These are phyloP conservation scores for Ensete glaucum DNA, from an alignment of 176 grass and related monocot genomes.

Conservation along the genomic window DNA sequence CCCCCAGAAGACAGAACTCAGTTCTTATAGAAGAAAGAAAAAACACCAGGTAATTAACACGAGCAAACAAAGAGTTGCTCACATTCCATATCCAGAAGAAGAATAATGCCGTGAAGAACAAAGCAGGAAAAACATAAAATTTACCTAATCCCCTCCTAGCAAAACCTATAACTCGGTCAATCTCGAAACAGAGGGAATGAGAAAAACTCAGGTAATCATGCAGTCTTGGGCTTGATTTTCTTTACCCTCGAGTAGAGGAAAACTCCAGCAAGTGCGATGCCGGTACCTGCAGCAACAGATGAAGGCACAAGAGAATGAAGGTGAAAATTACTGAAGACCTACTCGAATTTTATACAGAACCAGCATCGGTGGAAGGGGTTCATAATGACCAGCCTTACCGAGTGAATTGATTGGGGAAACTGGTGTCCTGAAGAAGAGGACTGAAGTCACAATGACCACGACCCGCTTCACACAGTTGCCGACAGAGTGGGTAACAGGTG, in stretches of 20 bases:
- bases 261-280: slow-evolving; percentile 70
- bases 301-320: background rate
- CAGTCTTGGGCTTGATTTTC: slow-evolving; percentile 69
- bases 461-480: slow-evolving; percentile 83
- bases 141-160: background rate
- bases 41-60: background rate
- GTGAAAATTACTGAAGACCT: no score
- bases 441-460: slow-evolving; percentile 70
- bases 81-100: background rate
- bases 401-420: slow-evolving; percentile 84
- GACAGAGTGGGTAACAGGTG: slow-evolving; percentile 72
- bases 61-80: background rate
- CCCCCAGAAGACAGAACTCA: background rate
- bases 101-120: background rate
- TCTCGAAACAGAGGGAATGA: no score
- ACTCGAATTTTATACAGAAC: background rate
- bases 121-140: background rate
- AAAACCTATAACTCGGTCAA: no score
- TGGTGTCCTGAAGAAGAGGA: slow-evolving; percentile 84
- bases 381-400: slow-evolving; percentile 28
- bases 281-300: slow-evolving; percentile 44
- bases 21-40: background rate
- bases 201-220: slow-evolving; percentile 18
- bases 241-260: slow-evolving; percentile 88
- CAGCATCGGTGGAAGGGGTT: background rate